Evolutionary conservation across 345 rosid genomes (phyloP), one percentile per base, ranked within the genome.

Genomic region (Clarkia xantiana): DNA sequence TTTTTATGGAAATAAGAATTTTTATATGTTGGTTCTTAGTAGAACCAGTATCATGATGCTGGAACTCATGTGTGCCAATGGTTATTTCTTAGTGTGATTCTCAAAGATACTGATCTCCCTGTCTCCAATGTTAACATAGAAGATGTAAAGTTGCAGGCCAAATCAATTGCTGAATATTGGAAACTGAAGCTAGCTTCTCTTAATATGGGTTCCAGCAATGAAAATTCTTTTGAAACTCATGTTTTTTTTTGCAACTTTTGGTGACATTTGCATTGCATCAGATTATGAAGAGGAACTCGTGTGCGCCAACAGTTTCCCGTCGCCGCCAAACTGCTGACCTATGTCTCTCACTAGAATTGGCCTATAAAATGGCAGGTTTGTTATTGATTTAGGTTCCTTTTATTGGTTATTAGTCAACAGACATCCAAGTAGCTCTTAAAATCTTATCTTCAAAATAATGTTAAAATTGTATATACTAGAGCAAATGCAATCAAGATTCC

Each of bases 201-300:
- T 25, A 96, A 87, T 54, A 56, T 81, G 66, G 94, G 82, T 66
- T 85, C 73, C 49, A 81, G 89, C 72, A 86, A 84, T 68, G 98
- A 96, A 53, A 91, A 91, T 62, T 91, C 94, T 38, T 75, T 91
- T 77, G 98, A 91, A 75, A 96, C 96, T 47, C 98, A 91, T 78
- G 98, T n/a, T n/a, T 94, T 15, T 91, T 86, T 60, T 72, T 91
- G 67, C 96, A 91, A 61, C 95, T 91, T 42, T 71, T 91, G 20
- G 85, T 82, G 34, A 86, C 90, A 45, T 91, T 91, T 69, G 66
- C 43, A 76, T 91, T 70, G 89, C 85, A 54, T 84, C 94, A 36
- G 80, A 73, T 59, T 86, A 84, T 61, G 63, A 81, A 2, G 94
- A 62, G 64, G 83, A 80, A 62, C 80, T 75, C 56, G 62, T 91